These are phyloP conservation scores for Phylloporus sp. DNA, from an alignment of 1,284 basidiomycete species.

Conservation along the genomic window DNA sequence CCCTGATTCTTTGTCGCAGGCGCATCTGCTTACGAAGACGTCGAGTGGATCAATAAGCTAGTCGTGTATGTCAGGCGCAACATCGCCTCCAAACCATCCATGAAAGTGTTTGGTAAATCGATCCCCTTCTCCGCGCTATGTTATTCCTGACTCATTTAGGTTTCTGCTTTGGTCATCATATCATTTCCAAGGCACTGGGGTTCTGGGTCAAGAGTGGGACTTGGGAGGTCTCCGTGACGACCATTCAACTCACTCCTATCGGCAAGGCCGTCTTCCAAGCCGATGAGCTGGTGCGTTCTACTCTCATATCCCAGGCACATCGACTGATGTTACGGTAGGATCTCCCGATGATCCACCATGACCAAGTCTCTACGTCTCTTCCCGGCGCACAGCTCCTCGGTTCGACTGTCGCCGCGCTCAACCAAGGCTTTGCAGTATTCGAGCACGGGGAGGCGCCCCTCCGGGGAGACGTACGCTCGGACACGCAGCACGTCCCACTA, in stretches of 20 bases:
- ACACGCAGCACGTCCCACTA: slow-evolving; percentile 3
- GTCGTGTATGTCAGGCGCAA: slow-evolving; percentile 56
- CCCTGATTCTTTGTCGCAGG: slow-evolving; percentile 38
- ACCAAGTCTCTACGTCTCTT: slow-evolving; percentile 73
- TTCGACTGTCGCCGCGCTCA: slow-evolving; percentile 34
- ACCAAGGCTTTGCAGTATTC: slow-evolving; percentile 4
- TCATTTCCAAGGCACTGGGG: slow-evolving; percentile 74
- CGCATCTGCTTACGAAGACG: slow-evolving; percentile 66
- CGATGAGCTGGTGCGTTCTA: slow-evolving; percentile 31
- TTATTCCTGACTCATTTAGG: slow-evolving; percentile 46
- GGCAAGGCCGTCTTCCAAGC: slow-evolving; percentile 68
- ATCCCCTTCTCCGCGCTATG: neutral
- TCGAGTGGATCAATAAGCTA: slow-evolving; percentile 75
- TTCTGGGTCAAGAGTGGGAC: slow-evolving; percentile 54
- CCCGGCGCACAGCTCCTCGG: slow-evolving; percentile 56
- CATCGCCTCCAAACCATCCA: slow-evolving; percentile 49
- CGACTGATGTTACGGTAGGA: slow-evolving; percentile 42
- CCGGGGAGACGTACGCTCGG: neutral
- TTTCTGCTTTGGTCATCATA: slow-evolving; percentile 91
- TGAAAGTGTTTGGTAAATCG: slow-evolving; percentile 65
- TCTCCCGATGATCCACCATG: slow-evolving; percentile 84
- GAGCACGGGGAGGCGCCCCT: neutral
- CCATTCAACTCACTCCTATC: slow-evolving; percentile 62
- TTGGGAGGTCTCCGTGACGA: slow-evolving; percentile 78
- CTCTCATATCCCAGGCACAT: too few relatives aligned